Conservation (phyloP, 371 early-diverging fungal genomes). For the Chytridiales sp. region DNA sequence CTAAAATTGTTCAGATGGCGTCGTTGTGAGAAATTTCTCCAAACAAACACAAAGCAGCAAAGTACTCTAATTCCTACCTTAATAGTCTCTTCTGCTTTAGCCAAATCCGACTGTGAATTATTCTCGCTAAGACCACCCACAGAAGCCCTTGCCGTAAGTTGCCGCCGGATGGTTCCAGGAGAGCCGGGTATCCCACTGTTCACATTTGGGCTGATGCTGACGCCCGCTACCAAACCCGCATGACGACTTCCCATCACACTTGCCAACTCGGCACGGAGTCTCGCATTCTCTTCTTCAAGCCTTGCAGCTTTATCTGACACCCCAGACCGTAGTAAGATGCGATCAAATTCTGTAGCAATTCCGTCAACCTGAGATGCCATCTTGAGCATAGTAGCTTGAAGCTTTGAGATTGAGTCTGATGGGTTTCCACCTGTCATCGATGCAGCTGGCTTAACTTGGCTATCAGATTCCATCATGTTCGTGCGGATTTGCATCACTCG, state of each 20-base stretch:
- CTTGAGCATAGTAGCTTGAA: conserved; percentile 53
- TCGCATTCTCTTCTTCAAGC: conserved; percentile 42
- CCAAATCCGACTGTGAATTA: background rate
- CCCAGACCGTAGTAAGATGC: conserved; percentile 46
- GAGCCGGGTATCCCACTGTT: background rate
- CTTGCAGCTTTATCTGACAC: too few relatives aligned
- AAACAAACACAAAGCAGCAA: too few relatives aligned
- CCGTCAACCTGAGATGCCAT: conserved; percentile 62
- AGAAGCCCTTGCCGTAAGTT: too few relatives aligned
- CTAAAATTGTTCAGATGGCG: conserved; percentile 4
- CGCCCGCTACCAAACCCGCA: background rate
- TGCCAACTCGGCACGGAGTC: conserved; percentile 23
- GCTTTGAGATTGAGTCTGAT: conserved; percentile 40
- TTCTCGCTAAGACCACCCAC: too few relatives aligned
- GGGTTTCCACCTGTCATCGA: conserved; percentile 6
- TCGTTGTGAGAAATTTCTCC: background rate
- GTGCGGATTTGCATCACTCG: conserved; percentile 29
- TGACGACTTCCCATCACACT: background rate
- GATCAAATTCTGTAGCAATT: conserved; percentile 59
- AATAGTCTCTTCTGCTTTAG: conserved; percentile 31
- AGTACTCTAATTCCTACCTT: conserved; percentile 12
- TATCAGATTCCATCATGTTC: conserved; percentile 14
- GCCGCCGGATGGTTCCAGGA: too few relatives aligned
- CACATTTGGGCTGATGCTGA: background rate
- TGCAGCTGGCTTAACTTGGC: background rate